Conservation (phyloP, 345 rosid species). For the Salix purpurea region DNA sequence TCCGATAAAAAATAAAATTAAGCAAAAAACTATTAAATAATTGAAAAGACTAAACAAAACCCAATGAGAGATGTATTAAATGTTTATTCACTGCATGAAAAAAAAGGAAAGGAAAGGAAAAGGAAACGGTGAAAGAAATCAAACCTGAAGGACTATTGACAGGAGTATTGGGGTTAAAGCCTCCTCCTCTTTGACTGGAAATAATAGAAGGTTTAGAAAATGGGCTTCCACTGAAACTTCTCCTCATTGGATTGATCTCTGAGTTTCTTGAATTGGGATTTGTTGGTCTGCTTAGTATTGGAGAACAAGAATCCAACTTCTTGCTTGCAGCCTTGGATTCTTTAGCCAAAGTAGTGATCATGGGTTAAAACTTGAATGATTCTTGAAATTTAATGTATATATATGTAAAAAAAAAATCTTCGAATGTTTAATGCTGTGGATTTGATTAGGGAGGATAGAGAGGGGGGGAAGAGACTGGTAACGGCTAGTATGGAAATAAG, state of each 20-base stretch:
- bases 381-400: not conserved
- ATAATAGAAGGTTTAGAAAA: conserved; percentile 44
- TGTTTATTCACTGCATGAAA: not conserved
- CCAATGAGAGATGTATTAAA: not conserved
- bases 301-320: conserved; percentile 21
- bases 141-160: conserved; percentile 63
- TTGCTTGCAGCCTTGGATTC: conserved; percentile 18
- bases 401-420: not conserved
- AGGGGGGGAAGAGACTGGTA: not conserved
- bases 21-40: not conserved
- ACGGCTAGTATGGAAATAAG: conserved; percentile 17
- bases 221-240: conserved; percentile 63
- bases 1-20: not conserved
- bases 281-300: conserved; percentile 23
- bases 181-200: conserved; percentile 33
- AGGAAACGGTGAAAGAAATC: not conserved
- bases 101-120: not conserved
- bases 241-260: conserved; percentile 55
- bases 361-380: not conserved
- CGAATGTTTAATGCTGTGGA: not conserved
- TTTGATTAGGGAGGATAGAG: not conserved
- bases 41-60: not conserved
- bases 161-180: conserved; percentile 48
- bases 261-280: conserved; percentile 54
- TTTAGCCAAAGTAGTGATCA: not conserved